Percentiles rank a stretch among this genome's conserved stretches.
Evolutionary conservation across 2,329 filamentous ascomycete genomes (phyloP).

Genomic region (Fusarium nematophilum): DNA sequence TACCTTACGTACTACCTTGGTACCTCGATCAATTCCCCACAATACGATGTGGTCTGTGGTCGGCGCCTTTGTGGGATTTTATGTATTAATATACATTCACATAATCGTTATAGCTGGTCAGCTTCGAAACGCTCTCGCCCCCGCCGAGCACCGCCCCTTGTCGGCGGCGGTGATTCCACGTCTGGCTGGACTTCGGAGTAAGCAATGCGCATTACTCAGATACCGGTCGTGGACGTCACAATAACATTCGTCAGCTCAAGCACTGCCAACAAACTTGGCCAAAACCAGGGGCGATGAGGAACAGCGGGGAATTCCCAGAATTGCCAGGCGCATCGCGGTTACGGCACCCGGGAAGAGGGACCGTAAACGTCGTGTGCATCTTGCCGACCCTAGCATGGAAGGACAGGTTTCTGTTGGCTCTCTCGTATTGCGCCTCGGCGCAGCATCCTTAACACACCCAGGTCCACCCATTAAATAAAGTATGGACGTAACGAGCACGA

Average conservation of each 20-base stretch:
- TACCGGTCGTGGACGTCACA: constrained; percentile 19
- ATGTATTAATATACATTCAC: too few species aligned
- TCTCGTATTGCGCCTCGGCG: constrained; percentile 2
- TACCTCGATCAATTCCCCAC: too few species aligned
- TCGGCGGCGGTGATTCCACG: too few species aligned
- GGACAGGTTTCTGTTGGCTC: constrained; percentile 1
- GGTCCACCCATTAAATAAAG: constrained; percentile 9
- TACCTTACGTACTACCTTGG: too few species aligned
- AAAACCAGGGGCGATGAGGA: neutral
- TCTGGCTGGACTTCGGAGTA: neutral
- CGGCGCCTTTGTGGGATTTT: too few species aligned
- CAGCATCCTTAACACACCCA: neutral
- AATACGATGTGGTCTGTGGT: too few species aligned
- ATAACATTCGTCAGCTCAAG: constrained; percentile 6
- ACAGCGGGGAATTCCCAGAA: constrained; percentile 5
- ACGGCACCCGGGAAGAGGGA: too few species aligned
- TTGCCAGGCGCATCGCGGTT: too few species aligned
- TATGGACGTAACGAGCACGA: too few species aligned
- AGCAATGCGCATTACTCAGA: neutral
- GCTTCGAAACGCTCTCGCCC: too few species aligned
- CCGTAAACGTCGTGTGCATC: neutral
- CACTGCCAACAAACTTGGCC: neutral
- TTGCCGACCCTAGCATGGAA: neutral
- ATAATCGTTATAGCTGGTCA: too few species aligned
- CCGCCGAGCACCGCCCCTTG: too few species aligned